Evolutionary conservation across 257 asterid species (phyloP).

Genomic region (Jacaranda mimosifolia): DNA sequence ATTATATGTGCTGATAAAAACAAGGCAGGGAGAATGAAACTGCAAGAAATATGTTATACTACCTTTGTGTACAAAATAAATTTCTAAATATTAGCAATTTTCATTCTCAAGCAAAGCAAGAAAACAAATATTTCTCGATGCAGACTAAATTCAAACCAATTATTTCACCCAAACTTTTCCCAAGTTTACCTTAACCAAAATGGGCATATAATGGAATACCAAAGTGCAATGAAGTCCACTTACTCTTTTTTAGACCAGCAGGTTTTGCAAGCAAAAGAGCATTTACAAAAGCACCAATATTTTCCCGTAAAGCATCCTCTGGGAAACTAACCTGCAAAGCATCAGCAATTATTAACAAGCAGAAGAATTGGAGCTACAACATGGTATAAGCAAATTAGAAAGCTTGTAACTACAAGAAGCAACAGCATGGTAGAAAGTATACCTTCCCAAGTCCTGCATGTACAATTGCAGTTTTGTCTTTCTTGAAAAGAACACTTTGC

Average conservation of each 20-base stretch:
- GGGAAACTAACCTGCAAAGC: constrained; percentile 72
- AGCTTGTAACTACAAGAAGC: not conserved
- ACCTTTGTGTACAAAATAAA: constrained; percentile 4
- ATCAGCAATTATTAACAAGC: constrained; percentile 19
- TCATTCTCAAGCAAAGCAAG: constrained; percentile 13
- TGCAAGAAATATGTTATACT: not conserved
- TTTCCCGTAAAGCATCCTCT: constrained; percentile 85
- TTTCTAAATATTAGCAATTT: not conserved
- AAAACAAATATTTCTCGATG: not conserved
- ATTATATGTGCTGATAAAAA: not conserved
- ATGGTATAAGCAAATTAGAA: constrained; percentile 2
- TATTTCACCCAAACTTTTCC: constrained; percentile 9
- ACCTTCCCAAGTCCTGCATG: constrained; percentile 99
- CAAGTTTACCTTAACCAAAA: constrained; percentile 16
- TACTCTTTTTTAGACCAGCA: constrained; percentile 93
- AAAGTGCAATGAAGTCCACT: constrained; percentile 43
- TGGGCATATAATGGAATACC: constrained; percentile 2
- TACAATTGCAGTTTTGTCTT: constrained; percentile 97
- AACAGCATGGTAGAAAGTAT: constrained; percentile 27
- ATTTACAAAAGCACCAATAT: constrained; percentile 87
- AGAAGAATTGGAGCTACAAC: constrained; percentile 13
- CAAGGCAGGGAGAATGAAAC: not conserved
- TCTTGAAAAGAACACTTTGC: constrained; percentile 76
- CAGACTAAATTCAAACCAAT: not conserved
- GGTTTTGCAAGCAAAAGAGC: constrained; percentile 95